Evolutionary conservation across 495 filamentous ascomycete species (phyloP), one percentile per base, ranked within the genome.

Genomic region (Aspergillus heteromorphus): DNA sequence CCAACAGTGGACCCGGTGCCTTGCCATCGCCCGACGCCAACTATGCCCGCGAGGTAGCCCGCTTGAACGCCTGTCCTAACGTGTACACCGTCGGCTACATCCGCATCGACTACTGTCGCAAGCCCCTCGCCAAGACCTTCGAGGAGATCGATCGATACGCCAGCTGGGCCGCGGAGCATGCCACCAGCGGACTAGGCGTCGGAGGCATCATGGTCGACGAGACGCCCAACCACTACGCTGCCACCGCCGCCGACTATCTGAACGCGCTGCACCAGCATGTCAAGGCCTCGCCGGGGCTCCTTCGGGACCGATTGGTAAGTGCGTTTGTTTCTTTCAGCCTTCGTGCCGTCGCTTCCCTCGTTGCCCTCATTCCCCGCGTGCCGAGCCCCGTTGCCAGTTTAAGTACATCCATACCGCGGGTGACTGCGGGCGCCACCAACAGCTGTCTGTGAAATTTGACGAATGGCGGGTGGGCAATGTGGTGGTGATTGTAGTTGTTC

Each of bases 11-110:
- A 9, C 58, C 58, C 0, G 58, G 58, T 0, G 54, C 50, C 4
- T 9, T 17, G 2, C 53, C 51, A 8, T 52, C 45, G 5, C 58
- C 58, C 10, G 58, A 61, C 27, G 21, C 41, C 25, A 51, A 48
- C 51, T 61, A 61, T 43, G 48, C 45, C 31, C 51, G 51, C 23
- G 54, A 61, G 42, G 36, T 61, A 1, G 40, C 51, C 2, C 54
- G 54, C 13, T 41, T 61, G 13, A 61, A 57, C 25, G 27, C 45
- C 14, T 61, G 48, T 31, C 16, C 30, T 25, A 61, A 61, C 30
- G 58, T 61, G 18, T 47, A 48, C 47, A 53, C 54, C 23, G 47
- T 61, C 23, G 58, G 58, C 29, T 61, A 61, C 31, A 61, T 61
- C 42, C 54, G 54, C 20, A 48, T 61, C 40, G 54, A 56, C 48